Evolutionary conservation across 202 grass and related monocot genomes (phyloP), one percentile per base, ranked within the genome.

Genomic region (Panicum virgatum): DNA sequence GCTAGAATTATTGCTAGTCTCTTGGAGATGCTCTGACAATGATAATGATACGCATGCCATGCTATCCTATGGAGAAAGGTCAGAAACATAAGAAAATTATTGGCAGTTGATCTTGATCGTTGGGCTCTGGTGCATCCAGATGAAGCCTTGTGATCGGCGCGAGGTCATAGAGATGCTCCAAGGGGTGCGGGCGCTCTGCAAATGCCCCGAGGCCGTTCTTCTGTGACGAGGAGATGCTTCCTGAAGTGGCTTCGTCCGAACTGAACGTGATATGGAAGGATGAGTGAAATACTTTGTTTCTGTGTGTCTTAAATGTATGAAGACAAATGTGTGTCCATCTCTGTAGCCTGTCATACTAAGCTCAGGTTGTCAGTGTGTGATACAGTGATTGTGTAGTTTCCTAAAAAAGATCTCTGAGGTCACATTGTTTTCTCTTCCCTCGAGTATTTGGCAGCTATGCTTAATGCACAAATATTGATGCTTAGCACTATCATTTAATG

Each of bases 121-220:
- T 13, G 83, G 75, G 1, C 40, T 92, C 7, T 73, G 75, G 54
- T 89, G 86, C 57, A 86, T 92, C 42, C 90, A 92, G 38, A 81
- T 92, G 78, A 84, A 45, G 39, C 34, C 82, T 0, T 18, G 9
- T 2, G 86, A 89, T 46, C 79, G 83, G 7, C 86, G 59, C 1
- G 39, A 86, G 29, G 83, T 86, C 13, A 60, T 89, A 12, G 86
- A 89, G 60, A 87, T 89, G 66, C 59, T 92, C 0, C 80, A 92
- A 50, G 77, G 10, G 8, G 78, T 0, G 9, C 1, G 0, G 66
- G 82, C 9, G 16, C 5, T 0, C 29, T 89, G 9, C 40, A 60
- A 30, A 72, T 89, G 57, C 90, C 90, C 15, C 45, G 0, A 92
- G 62, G 46, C 89, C 80, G 10, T 91, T 91, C 62, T 86, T 85